Conservation (phyloP, 768 basidiomycete species). For the Naganishia friedmannii region DNA sequence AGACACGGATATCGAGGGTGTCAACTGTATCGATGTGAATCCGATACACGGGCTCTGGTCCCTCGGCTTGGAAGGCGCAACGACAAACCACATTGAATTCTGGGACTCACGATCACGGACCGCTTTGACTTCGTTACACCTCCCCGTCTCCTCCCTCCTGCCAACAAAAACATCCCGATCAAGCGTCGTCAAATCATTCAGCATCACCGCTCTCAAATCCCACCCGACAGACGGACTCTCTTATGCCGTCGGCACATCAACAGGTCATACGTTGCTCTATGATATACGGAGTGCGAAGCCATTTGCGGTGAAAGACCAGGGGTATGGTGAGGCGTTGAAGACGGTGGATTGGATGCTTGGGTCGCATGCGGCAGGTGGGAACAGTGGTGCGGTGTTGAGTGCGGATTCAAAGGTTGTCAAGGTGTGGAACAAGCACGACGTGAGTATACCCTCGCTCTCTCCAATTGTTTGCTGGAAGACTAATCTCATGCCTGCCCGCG, state of each 20-base stretch:
- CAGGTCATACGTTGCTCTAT: slow-evolving; percentile 89
- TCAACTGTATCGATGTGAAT: slow-evolving; percentile 89
- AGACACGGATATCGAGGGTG: slow-evolving; percentile 66
- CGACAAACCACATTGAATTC: slow-evolving; percentile 75
- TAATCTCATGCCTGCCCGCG: not conserved
- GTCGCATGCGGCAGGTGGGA: slow-evolving; percentile 55
- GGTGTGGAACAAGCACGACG: slow-evolving; percentile 80
- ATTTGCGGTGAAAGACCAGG: slow-evolving; percentile 90
- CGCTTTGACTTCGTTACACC: slow-evolving; percentile 52
- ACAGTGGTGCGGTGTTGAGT: slow-evolving; percentile 81
- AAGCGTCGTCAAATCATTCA: slow-evolving; percentile 51
- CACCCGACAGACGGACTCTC: slow-evolving; percentile 78
- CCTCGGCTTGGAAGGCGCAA: slow-evolving; percentile 75
- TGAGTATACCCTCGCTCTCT: slow-evolving; percentile 41
- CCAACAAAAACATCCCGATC: slow-evolving; percentile 30
- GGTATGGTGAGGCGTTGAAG: slow-evolving; percentile 86
- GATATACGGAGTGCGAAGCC: slow-evolving; percentile 81
- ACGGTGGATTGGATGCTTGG: slow-evolving; percentile 86
- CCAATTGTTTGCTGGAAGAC: slow-evolving; percentile 7
- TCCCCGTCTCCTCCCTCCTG: slow-evolving; percentile 43
- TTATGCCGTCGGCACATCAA: slow-evolving; percentile 89
- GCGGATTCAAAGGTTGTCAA: slow-evolving; percentile 97
- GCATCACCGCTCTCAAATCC: slow-evolving; percentile 80
- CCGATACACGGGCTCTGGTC: slow-evolving; percentile 83
- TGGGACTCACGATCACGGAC: slow-evolving; percentile 90